phyloP scores from a whole-genome alignment of 495 filamentous ascomycete genomes.

The Talaromyces adpressus region DNA sequence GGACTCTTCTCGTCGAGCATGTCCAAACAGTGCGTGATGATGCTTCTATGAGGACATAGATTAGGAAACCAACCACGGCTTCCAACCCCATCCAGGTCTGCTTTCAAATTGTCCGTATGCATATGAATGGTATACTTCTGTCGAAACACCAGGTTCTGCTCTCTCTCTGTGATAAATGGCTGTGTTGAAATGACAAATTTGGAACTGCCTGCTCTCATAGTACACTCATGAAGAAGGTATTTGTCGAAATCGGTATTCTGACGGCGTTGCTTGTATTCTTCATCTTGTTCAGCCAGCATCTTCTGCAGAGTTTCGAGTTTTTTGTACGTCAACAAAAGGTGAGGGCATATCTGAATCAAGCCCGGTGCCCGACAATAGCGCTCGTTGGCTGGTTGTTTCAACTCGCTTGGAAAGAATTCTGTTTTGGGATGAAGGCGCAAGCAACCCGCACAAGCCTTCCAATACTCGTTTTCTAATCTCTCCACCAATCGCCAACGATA shows the following conservation, averaged over 20 bases:
- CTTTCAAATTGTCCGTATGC: background rate
- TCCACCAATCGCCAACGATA: slow-evolving; percentile 10
- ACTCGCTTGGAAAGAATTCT: background rate
- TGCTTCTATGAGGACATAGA: background rate
- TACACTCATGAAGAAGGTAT: background rate
- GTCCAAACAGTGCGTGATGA: background rate
- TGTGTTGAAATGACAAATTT: background rate
- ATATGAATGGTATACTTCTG: background rate
- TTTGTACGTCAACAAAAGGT: slow-evolving; percentile 1
- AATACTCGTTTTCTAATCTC: slow-evolving; percentile 7
- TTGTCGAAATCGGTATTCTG: background rate
- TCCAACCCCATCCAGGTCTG: background rate
- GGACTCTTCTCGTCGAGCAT: background rate
- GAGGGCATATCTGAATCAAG: background rate
- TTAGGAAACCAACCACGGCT: background rate
- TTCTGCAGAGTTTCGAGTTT: background rate
- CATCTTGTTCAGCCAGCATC: background rate
- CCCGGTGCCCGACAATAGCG: background rate
- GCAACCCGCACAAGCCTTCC: slow-evolving; percentile 12
- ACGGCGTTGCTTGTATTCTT: background rate
- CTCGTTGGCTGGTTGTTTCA: background rate
- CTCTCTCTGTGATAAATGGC: background rate
- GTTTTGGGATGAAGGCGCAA: slow-evolving; percentile 17
- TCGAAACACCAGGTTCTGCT: background rate
- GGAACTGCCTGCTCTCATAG: background rate